Evolutionary conservation across 2,329 filamentous ascomycete genomes (phyloP).

Genomic region (Clarireedia sp.): DNA sequence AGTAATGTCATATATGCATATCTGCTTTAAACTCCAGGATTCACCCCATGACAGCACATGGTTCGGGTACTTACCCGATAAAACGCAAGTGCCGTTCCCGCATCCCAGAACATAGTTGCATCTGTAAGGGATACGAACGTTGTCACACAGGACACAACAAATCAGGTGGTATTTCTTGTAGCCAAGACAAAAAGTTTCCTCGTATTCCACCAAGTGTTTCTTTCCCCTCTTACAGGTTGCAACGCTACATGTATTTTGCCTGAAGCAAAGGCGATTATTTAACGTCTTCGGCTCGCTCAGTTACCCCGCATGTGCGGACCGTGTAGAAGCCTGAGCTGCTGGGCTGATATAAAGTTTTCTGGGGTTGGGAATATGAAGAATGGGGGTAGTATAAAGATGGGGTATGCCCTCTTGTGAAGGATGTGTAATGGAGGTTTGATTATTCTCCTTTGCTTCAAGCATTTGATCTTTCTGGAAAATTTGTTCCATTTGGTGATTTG

Average conservation of each 20-base stretch:
- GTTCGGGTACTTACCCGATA: not conserved
- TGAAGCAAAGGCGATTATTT: not conserved
- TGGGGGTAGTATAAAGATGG: not conserved
- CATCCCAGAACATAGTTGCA: not conserved
- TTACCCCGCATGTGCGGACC: slow-evolving; percentile 1
- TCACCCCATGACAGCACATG: not conserved
- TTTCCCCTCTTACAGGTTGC: not conserved
- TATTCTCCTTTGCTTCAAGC: too few relatives aligned
- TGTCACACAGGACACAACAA: not conserved
- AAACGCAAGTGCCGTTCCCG: not conserved
- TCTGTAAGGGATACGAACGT: not conserved
- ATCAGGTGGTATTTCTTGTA: not conserved
- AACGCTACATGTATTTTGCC: slow-evolving; percentile 1
- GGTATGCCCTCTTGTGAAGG: too few relatives aligned
- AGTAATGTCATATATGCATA: not conserved
- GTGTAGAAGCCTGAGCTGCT: too few relatives aligned
- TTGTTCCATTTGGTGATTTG: too few relatives aligned
- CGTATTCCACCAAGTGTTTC: not conserved
- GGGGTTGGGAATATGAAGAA: not conserved
- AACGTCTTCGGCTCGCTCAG: too few relatives aligned
- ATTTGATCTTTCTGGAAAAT: too few relatives aligned
- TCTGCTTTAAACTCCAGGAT: not conserved
- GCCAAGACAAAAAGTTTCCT: slow-evolving; percentile 1
- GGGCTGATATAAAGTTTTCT: not conserved
- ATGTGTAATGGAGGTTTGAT: too few relatives aligned